These are phyloP conservation scores for Vanrija sp. DNA, from an alignment of 1,284 basidiomycete genomes.

Conservation along the genomic window DNA sequence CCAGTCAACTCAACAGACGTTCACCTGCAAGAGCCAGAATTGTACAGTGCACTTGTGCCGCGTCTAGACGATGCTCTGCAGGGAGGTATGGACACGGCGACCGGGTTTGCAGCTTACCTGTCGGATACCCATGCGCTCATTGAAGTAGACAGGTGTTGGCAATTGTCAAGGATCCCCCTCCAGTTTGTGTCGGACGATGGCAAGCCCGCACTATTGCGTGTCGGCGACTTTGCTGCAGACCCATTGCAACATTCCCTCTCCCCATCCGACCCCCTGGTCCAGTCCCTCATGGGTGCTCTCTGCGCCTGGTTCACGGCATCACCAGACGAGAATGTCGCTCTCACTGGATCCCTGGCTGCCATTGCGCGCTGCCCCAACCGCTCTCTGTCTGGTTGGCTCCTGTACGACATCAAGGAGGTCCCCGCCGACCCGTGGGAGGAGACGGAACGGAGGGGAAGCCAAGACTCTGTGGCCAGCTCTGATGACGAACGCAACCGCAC, in stretches of 20 bases:
- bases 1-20: slow-evolving; percentile 21
- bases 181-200: slow-evolving; percentile 22
- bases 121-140: slow-evolving; percentile 32
- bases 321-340: slow-evolving; percentile 79
- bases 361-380: slow-evolving; percentile 78
- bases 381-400: slow-evolving; percentile 79
- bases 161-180: slow-evolving; percentile 15
- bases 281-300: slow-evolving; percentile 65
- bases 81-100: slow-evolving; percentile 64
- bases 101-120: slow-evolving; percentile 62
- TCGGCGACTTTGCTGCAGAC: slow-evolving; percentile 16
- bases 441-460: slow-evolving; percentile 46
- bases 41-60: slow-evolving; percentile 74
- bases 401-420: slow-evolving; percentile 20
- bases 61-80: slow-evolving; percentile 71
- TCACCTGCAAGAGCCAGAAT: slow-evolving; percentile 51
- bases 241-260: slow-evolving; percentile 60
- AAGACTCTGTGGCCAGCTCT: slow-evolving; percentile 25
- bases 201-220: slow-evolving; percentile 13
- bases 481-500: slow-evolving; percentile 1
- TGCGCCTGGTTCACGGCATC: slow-evolving; percentile 77
- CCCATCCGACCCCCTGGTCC: slow-evolving; percentile 70
- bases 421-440: slow-evolving; percentile 37
- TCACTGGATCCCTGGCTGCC: slow-evolving; percentile 75
- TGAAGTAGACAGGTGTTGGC: slow-evolving; percentile 31